Evolutionary conservation across 2,329 filamentous ascomycete species (phyloP).

Genomic region (Fusarium sp.): DNA sequence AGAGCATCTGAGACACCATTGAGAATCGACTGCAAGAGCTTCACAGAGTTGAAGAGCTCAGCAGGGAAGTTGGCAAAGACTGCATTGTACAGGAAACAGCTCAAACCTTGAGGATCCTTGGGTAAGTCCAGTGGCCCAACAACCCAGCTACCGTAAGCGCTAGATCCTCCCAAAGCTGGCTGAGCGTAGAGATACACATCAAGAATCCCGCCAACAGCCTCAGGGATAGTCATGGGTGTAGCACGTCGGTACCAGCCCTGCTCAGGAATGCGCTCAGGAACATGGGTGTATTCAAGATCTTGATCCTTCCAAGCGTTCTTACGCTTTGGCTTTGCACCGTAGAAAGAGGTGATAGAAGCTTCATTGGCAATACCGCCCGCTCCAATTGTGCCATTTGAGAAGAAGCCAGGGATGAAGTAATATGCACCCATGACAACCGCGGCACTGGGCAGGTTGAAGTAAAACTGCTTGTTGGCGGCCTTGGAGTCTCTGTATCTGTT

Average conservation of each 20-base stretch:
- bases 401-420: slow-evolving; percentile 29
- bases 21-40: slow-evolving; percentile 1
- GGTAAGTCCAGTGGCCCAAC: neutral
- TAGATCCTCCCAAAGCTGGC: slow-evolving; percentile 10
- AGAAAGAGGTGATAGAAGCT: slow-evolving; percentile 23
- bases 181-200: slow-evolving; percentile 22
- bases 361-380: slow-evolving; percentile 26
- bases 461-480: slow-evolving; percentile 22
- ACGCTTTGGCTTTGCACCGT: slow-evolving; percentile 14
- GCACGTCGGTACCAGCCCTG: slow-evolving; percentile 23
- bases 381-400: slow-evolving; percentile 23
- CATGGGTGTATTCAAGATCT: slow-evolving; percentile 18
- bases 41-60: slow-evolving; percentile 12
- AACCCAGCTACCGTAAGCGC: slow-evolving; percentile 14
- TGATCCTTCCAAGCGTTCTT: slow-evolving; percentile 19
- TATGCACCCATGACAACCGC: slow-evolving; percentile 24
- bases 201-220: slow-evolving; percentile 19
- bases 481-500: slow-evolving; percentile 20
- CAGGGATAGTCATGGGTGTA: slow-evolving; percentile 18
- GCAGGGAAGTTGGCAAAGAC: slow-evolving; percentile 21
- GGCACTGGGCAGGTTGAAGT: slow-evolving; percentile 14
- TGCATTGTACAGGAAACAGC: slow-evolving; percentile 22
- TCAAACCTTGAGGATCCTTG: slow-evolving; percentile 2
- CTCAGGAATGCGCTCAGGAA: slow-evolving; percentile 22
- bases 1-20: slow-evolving; percentile 1